A percentile compares a stretch with the other conserved stretches of the same genome.
phyloP scores from a whole-genome alignment of 1,284 basidiomycete species.

The Leucoagaricus sp. region DNA sequence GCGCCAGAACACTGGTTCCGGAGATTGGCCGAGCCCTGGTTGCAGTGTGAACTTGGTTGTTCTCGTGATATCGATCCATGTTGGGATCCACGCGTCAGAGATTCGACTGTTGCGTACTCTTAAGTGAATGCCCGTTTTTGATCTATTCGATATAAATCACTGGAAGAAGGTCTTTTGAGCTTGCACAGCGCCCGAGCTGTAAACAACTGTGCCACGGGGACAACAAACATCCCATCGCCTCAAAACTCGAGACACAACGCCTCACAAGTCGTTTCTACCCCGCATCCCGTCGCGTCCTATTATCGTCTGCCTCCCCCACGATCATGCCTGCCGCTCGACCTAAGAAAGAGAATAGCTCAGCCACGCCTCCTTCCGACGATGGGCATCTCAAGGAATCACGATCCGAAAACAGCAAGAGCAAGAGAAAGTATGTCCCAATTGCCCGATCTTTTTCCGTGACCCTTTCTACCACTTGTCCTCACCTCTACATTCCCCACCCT shows the following conservation, averaged over 20 bases:
- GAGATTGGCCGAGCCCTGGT: constrained; percentile 36
- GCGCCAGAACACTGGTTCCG: constrained; percentile 37
- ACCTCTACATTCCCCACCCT: constrained; percentile 39
- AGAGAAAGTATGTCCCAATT: constrained; percentile 65
- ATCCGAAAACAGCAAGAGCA: constrained; percentile 65
- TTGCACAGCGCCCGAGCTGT: constrained; percentile 38
- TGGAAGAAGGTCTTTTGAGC: constrained; percentile 33
- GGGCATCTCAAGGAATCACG: constrained; percentile 48
- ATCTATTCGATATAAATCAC: constrained; percentile 40
- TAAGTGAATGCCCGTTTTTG: constrained; percentile 18
- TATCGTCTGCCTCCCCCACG: constrained; percentile 31
- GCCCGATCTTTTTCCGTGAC: constrained; percentile 44
- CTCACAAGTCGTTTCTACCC: constrained; percentile 27
- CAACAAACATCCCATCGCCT: constrained; percentile 37
- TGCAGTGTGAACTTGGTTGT: constrained; percentile 32
- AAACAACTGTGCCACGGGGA: constrained; percentile 39
- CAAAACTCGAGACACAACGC: constrained; percentile 32
- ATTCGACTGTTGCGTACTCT: constrained; percentile 15
- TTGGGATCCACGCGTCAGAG: constrained; percentile 22
- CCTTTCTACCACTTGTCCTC: constrained; percentile 31
- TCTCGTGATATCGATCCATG: constrained; percentile 37
- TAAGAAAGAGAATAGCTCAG: constrained; percentile 63
- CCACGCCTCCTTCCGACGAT: constrained; percentile 66
- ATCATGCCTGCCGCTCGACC: constrained; percentile 65
- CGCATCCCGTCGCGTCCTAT: constrained; percentile 29